Percentiles rank a stretch among this genome's conserved stretches.
phyloP scores from a whole-genome alignment of 2,329 filamentous ascomycete species.

The Exophiala sp. region DNA sequence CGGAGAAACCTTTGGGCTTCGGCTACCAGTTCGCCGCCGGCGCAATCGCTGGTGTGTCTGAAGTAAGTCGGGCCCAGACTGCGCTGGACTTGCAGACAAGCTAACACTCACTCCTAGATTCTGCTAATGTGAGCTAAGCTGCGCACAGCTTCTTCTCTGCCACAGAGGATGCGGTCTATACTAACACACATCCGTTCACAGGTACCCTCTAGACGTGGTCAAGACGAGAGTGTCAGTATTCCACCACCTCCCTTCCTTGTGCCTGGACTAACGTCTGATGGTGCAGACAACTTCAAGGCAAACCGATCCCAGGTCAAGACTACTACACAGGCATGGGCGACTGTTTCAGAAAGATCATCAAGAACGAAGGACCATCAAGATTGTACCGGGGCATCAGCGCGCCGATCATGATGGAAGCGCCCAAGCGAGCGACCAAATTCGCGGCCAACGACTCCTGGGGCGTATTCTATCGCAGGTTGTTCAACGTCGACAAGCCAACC shows the following conservation, averaged over 20 bases:
- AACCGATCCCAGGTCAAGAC: slow-evolving; percentile 67
- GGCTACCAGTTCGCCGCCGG: slow-evolving; percentile 93
- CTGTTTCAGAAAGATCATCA: slow-evolving; percentile 96
- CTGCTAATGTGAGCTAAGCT: slow-evolving; percentile 66
- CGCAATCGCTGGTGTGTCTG: slow-evolving; percentile 95
- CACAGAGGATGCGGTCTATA: neutral
- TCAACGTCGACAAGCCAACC: slow-evolving; percentile 82
- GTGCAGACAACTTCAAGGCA: slow-evolving; percentile 77
- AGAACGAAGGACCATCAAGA: slow-evolving; percentile 85
- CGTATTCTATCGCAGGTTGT: slow-evolving; percentile 82
- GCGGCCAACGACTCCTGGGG: slow-evolving; percentile 99
- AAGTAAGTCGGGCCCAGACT: slow-evolving; percentile 60
- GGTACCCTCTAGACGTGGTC: slow-evolving; percentile 98
- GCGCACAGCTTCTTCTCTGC: neutral
- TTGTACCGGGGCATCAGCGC: slow-evolving; percentile 94
- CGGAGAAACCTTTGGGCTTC: slow-evolving; percentile 77
- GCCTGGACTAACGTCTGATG: slow-evolving; percentile 1
- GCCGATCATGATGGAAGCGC: slow-evolving; percentile 96
- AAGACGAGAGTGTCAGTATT: slow-evolving; percentile 86
- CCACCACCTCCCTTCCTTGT: slow-evolving; percentile 1
- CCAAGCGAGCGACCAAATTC: slow-evolving; percentile 96
- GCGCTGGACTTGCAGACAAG: neutral
- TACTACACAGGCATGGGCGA: slow-evolving; percentile 96
- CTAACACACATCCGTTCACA: slow-evolving; percentile 38
- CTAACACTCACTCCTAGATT: slow-evolving; percentile 57